Base-by-base conservation (phyloP, 441 rosid species). In the Erodium texanum region DNA sequence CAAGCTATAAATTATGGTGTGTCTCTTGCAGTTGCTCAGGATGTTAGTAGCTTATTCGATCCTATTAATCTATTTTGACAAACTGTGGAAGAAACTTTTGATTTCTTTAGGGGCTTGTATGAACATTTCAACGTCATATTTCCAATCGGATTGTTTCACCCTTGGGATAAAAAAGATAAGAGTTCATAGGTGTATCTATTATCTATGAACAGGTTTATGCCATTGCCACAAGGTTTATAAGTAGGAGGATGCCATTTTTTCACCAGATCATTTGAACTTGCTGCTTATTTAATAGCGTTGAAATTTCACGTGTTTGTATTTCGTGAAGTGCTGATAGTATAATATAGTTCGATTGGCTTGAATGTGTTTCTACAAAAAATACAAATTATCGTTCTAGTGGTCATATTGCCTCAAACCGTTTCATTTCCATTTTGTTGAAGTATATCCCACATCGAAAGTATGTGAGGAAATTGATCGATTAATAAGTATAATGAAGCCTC, bases 271-370 rank as follows among this genome's bases (percentile, higher is more conserved):
- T 20, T 58, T 8, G 9, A 54, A 54, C 61, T 54, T 54, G 61
- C 61, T 58, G 62, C 62, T 10, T 59, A 24, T 23, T 3, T 59
- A 36, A 36, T 58, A 58, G 62, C 62, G 22, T 58, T 58, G 24
- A 58, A 58, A n/a, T 58, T 58, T 58, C 22, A 56, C 18, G 23
- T 8, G 32, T 59, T 59, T 59, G 64, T 59, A 22, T 59, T 56
- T 54, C 9, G 19, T 56, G 4, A 7, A 10, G 24, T 59, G 32
- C 24, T 23, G 32, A 59, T 36, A 36, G 24, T 59, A 22, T 22
- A 11, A 22, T 59, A 59, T 18, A 16, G 59, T n/a, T 45, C 15
- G 15, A 59, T 59, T 22, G 64, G 29, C 27, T 19, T 56, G 5
- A 7, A 59, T 59, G 34, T 15, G 6, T 24, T 24, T 5, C 7